Base-by-base conservation (phyloP, 371 early-diverging fungal species). In the Gilbertella persicaria region DNA sequence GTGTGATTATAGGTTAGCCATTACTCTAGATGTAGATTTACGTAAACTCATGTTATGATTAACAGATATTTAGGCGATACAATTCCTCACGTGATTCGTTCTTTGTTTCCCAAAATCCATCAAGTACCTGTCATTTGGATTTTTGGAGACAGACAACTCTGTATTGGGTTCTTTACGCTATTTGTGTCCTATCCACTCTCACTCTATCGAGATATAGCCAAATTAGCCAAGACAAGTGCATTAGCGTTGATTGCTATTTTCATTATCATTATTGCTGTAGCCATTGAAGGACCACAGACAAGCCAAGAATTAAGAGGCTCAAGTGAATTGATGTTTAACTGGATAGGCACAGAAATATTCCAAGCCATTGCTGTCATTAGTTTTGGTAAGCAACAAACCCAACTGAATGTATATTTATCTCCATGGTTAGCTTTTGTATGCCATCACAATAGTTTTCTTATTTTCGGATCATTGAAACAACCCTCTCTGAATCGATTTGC, bases 401-500 rank as follows among this genome's bases (percentile, higher is more conserved):
- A 24, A 1, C n/a, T n/a, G n/a, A n/a, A n/a, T n/a, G n/a, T n/a
- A n/a, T n/a, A n/a, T n/a, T n/a, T n/a, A n/a, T n/a, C n/a, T n/a
- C n/a, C n/a, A n/a, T n/a, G n/a, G n/a, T n/a, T 55, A 86, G 87
- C 92, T 1, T 90, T 91, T 69, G 92, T 92, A 13, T 92, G 91
- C 55, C 91, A 92, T 62, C 92, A 92, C 66, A 92, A 90, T 64
- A 85, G 85, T 29, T 89, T 92, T 52, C 62, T 90, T 53, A 92
- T 90, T 35, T 88, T 87, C 68, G 88, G 86, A 14, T 84, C 92
- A 1, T 64, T 92, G 41, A 77, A 82, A 36, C 86, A 84, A 46
- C 92, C 91, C 1, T 73, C 79, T 28, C 55, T 90, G 20, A 86
- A 90, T 53, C 84, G 91, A 19, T 88, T 88, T 64, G 86, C 83